Percentiles rank a stretch among this genome's conserved stretches.
phyloP scores from a whole-genome alignment of 768 basidiomycete species.

The Boletus rufocinnamomeus region DNA sequence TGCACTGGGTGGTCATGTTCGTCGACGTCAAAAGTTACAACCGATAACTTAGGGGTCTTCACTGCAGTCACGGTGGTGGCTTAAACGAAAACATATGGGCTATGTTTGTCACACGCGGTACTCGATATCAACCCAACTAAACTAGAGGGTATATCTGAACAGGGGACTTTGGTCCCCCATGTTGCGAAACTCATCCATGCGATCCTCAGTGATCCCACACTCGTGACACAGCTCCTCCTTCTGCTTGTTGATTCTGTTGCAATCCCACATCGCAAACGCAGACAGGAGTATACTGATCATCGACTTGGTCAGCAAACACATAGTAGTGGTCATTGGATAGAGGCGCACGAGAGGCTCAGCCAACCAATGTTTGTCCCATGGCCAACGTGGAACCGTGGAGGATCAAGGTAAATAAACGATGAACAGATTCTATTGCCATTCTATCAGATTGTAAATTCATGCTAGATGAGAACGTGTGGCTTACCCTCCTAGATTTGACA shows the following conservation, averaged over 20 bases:
- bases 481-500: slow-evolving; percentile 57
- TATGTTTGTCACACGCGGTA: slow-evolving; percentile 19
- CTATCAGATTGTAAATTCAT: slow-evolving; percentile 5
- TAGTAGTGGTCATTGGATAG: slow-evolving; percentile 14
- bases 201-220: slow-evolving; percentile 44
- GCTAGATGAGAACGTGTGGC: slow-evolving; percentile 21
- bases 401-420: slow-evolving; percentile 43
- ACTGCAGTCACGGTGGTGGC: too few species aligned
- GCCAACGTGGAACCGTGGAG: slow-evolving; percentile 40
- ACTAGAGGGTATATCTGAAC: slow-evolving; percentile 43
- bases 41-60: too few species aligned
- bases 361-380: slow-evolving; percentile 42
- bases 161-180: slow-evolving; percentile 58
- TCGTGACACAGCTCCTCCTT: slow-evolving; percentile 48
- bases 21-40: neutral
- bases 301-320: slow-evolving; percentile 31
- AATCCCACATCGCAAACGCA: slow-evolving; percentile 50
- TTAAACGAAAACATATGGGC: too few species aligned
- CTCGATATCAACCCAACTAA: neutral
- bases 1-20: neutral
- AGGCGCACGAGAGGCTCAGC: slow-evolving; percentile 30
- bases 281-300: slow-evolving; percentile 42
- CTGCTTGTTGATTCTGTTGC: slow-evolving; percentile 48
- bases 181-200: slow-evolving; percentile 43
- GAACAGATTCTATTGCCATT: slow-evolving; percentile 37